Evolutionary conservation across 2,329 filamentous ascomycete genomes (phyloP), one percentile per base, ranked within the genome.

Genomic region (Monascus ruber): DNA sequence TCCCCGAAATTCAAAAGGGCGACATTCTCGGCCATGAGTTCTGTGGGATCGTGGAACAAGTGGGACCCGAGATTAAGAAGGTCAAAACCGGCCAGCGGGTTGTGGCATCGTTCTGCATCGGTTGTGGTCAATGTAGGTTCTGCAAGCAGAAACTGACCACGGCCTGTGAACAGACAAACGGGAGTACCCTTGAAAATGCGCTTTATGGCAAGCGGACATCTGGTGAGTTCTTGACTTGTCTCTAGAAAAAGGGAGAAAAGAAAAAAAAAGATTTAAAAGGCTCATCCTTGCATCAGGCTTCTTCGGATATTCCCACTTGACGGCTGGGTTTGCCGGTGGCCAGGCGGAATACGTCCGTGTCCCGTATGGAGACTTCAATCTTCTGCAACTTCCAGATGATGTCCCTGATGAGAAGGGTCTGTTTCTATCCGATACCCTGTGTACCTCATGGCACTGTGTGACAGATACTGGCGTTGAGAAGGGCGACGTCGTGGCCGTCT

Each of bases 331-430:
- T 55, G 85, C 85, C 1, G 85, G 87, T 36, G 86, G 86, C 0
- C 87, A 94, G 61, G 83, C 85, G 4, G 87, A 94, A 63, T 94
- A 86, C 52, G 81, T 88, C 0, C 76, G 86, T 5, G 85, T 93
- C 5, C 85, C 87, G 0, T 75, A 79, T 26, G 86, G 78, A 26
- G 83, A 91, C 50, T 79, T 85, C 43, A 94, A 94, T 54, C 68
- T 94, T 24, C 70, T 94, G 8, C 77, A 81, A 51, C 76, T 94
- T 5, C 86, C 87, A 1, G 79, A 83, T 39, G 73, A 74, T 48
- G 81, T 94, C 0, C 83, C 85, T 0, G 86, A 94, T 53, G 87
- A 94, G 68, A 87, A 89, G 65, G 83, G 66, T 6, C 69, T 94
- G 1, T 94, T 77, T 59, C 71, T 94, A 1, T 87, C 82, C 1